phyloP scores from a whole-genome alignment of 2,329 filamentous ascomycete species.

The Paramyrothecium roridum region DNA sequence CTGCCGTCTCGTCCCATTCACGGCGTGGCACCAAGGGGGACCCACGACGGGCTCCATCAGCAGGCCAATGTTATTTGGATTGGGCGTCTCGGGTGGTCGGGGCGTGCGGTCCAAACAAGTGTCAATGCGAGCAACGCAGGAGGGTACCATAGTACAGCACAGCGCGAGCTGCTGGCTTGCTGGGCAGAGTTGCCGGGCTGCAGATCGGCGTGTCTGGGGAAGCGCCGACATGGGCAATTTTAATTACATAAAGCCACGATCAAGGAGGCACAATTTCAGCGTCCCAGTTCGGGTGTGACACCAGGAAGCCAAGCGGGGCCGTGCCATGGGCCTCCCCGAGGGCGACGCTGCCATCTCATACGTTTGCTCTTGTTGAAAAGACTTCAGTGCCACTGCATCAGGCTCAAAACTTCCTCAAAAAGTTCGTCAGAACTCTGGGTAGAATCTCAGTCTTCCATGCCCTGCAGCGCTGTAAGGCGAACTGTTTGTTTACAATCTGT shows the following conservation, averaged over 20 bases:
- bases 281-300: slow-evolving; percentile 4
- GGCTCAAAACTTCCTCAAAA: too few relatives aligned
- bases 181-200: not conserved
- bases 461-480: too few relatives aligned
- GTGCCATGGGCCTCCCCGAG: too few relatives aligned
- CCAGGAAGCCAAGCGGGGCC: too few relatives aligned
- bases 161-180: not conserved
- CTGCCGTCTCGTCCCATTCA: too few relatives aligned
- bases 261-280: slow-evolving; percentile 21
- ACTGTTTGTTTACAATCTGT: too few relatives aligned
- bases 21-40: not conserved
- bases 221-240: slow-evolving; percentile 21
- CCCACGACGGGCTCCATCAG: not conserved
- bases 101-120: not conserved
- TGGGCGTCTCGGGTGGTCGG: not conserved
- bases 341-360: too few relatives aligned
- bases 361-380: too few relatives aligned
- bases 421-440: too few relatives aligned
- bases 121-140: not conserved
- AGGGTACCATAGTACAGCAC: not conserved
- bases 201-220: slow-evolving; percentile 20
- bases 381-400: too few relatives aligned
- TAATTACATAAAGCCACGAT: slow-evolving; percentile 26
- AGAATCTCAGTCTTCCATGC: too few relatives aligned
- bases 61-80: not conserved